Conservation (phyloP, 805 yeast species). For the Wickerhamiella azyma region DNA sequence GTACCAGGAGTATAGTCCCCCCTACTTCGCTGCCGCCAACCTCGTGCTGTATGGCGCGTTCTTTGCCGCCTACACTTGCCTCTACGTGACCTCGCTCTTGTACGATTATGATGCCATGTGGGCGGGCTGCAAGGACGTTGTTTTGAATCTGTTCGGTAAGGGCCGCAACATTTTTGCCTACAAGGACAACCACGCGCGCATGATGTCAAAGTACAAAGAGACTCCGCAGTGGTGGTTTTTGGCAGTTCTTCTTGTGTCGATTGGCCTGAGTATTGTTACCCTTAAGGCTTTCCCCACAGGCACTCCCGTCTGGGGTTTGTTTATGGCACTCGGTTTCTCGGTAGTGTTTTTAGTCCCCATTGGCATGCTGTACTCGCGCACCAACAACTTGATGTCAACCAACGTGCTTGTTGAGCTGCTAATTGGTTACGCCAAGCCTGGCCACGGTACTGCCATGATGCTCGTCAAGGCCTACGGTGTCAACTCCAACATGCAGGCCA, state of each 20-base stretch:
- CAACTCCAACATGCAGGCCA: slow-evolving; percentile 39
- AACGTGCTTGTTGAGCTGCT: slow-evolving; percentile 51
- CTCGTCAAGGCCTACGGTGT: slow-evolving; percentile 41
- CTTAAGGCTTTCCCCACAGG: slow-evolving; percentile 7
- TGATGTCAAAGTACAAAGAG: slow-evolving; percentile 33
- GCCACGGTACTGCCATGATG: slow-evolving; percentile 48
- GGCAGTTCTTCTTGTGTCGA: slow-evolving; percentile 40
- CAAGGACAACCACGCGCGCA: slow-evolving; percentile 35
- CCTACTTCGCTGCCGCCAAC: slow-evolving; percentile 43
- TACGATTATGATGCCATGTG: slow-evolving; percentile 30
- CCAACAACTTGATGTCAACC: slow-evolving; percentile 44
- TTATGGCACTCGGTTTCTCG: slow-evolving; percentile 39
- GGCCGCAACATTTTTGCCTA: slow-evolving; percentile 13
- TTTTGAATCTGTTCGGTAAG: slow-evolving; percentile 3
- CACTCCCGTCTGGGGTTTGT: slow-evolving; percentile 29
- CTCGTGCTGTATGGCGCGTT: slow-evolving; percentile 38
- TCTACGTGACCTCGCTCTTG: slow-evolving; percentile 34
- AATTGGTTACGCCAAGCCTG: slow-evolving; percentile 54
- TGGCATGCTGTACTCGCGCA: slow-evolving; percentile 44
- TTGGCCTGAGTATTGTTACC: slow-evolving; percentile 22
- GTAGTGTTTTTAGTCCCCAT: slow-evolving; percentile 48
- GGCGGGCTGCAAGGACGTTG: slow-evolving; percentile 19
- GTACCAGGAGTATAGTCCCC: slow-evolving; percentile 40
- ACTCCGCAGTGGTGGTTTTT: slow-evolving; percentile 26
- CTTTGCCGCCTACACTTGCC: slow-evolving; percentile 39